These are phyloP conservation scores for Tetrapisispora iriomotensis DNA, from an alignment of 805 yeast genomes.

Conservation along the genomic window DNA sequence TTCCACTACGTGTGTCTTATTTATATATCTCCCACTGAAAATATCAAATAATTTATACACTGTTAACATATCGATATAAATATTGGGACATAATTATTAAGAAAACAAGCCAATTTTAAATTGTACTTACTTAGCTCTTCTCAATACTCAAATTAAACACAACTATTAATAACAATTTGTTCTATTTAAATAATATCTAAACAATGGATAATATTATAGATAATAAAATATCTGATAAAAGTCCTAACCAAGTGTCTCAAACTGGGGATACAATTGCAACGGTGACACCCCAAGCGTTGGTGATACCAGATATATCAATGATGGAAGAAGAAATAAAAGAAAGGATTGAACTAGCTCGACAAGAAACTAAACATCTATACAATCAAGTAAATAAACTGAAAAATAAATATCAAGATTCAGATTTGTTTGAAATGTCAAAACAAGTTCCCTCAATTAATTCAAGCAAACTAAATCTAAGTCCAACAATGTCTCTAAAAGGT, in stretches of 20 bases:
- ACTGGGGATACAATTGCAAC: not conserved
- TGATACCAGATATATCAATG: slow-evolving; percentile 4
- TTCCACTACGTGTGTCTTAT: not conserved
- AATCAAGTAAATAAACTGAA: slow-evolving; percentile 39
- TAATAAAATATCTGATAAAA: not conserved
- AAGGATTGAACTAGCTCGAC: slow-evolving; percentile 31
- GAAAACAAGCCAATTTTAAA: too few relatives aligned
- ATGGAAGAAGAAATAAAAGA: slow-evolving; percentile 21
- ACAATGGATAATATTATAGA: not conserved
- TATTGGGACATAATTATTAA: too few relatives aligned
- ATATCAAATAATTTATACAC: too few relatives aligned
- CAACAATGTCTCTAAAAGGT: slow-evolving; percentile 33
- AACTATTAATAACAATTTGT: too few relatives aligned
- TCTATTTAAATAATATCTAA: too few relatives aligned
- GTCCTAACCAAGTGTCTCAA: not conserved
- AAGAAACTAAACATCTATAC: slow-evolving; percentile 39
- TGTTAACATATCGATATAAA: too few relatives aligned
- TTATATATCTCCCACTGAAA: not conserved
- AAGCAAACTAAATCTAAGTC: slow-evolving; percentile 26
- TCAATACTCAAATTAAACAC: too few relatives aligned
- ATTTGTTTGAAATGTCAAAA: slow-evolving; percentile 33
- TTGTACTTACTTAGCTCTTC: too few relatives aligned
- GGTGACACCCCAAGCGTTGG: slow-evolving; percentile 4
- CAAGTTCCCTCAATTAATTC: slow-evolving; percentile 15
- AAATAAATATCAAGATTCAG: slow-evolving; percentile 36